These are phyloP conservation scores for Fomitiporia mediterranea DNA, from an alignment of 1,284 basidiomycete genomes.

Conservation along the genomic window DNA sequence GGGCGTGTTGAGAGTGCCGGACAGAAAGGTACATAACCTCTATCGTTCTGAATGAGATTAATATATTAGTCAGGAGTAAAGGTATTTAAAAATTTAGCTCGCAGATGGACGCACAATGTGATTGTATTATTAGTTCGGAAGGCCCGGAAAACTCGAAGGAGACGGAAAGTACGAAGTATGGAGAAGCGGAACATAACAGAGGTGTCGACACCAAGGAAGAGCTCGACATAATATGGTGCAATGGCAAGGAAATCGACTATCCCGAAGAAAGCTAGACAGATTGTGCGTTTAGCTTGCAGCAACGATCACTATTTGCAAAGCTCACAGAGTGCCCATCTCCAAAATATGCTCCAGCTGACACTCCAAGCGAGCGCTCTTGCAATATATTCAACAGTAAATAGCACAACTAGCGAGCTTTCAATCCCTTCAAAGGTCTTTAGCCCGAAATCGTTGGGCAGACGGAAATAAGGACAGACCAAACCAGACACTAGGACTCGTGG, in stretches of 20 bases:
- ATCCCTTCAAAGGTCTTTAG: conserved; percentile 34
- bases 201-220: conserved; percentile 83
- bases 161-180: conserved; percentile 77
- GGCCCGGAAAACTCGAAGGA: conserved; percentile 81
- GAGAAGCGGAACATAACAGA: conserved; percentile 85
- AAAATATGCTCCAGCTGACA: conserved; percentile 51
- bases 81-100: too few species aligned
- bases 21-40: conserved; percentile 93
- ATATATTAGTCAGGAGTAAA: too few species aligned
- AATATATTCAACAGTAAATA: conserved; percentile 81
- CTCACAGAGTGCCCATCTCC: conserved; percentile 67
- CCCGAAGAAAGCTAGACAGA: conserved; percentile 69
- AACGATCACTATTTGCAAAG: too few species aligned
- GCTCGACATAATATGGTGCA: conserved; percentile 82
- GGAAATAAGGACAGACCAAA: conserved; percentile 46
- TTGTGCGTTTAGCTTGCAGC: conserved; percentile 13
- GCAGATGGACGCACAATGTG: conserved; percentile 66
- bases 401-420: conserved; percentile 69
- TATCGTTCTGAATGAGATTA: conserved; percentile 61
- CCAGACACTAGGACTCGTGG: conserved; percentile 64
- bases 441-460: too few species aligned
- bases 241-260: conserved; percentile 82
- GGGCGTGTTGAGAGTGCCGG: conserved; percentile 76
- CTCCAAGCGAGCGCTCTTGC: conserved; percentile 63
- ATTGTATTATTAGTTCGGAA: conserved; percentile 82